These are phyloP conservation scores for Pseudopyrenochaeta lycopersici DNA, from an alignment of 2,329 filamentous ascomycete species.

Conservation along the genomic window DNA sequence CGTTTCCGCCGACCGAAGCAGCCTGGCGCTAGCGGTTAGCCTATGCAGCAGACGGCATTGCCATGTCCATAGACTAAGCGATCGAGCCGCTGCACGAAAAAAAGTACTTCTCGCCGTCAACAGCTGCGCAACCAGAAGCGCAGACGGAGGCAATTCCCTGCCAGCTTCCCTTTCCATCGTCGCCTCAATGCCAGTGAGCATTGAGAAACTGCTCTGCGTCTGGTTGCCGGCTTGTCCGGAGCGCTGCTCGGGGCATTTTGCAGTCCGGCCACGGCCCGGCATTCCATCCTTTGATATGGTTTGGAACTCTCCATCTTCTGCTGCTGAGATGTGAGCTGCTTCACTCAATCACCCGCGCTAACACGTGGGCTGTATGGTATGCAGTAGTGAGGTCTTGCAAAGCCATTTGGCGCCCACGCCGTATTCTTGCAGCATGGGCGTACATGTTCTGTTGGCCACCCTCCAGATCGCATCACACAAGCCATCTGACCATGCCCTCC, in stretches of 20 bases:
- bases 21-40: constrained; percentile 17
- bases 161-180: constrained; percentile 4
- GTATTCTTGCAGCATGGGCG: constrained; percentile 4
- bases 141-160: neutral
- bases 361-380: constrained; percentile 28
- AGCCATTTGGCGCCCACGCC: constrained; percentile 15
- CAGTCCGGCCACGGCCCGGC: constrained; percentile 12
- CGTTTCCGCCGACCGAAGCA: constrained; percentile 8
- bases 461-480: constrained; percentile 8
- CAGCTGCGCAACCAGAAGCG: neutral
- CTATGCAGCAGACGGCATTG: constrained; percentile 1
- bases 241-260: constrained; percentile 8
- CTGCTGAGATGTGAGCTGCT: constrained; percentile 14
- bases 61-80: constrained; percentile 9
- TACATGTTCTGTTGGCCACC: constrained; percentile 14
- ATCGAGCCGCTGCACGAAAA: constrained; percentile 2
- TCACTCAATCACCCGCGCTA: constrained; percentile 14
- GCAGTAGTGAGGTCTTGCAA: constrained; percentile 20
- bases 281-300: constrained; percentile 4
- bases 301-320: constrained; percentile 1
- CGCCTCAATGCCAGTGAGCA: neutral
- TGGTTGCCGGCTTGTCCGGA: neutral
- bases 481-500: constrained; percentile 3
- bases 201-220: neutral
- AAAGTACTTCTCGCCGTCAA: constrained; percentile 6